A percentile compares a stretch with the other conserved stretches of the same genome.
phyloP scores from a whole-genome alignment of 345 rosid species.

The Viola odorata region DNA sequence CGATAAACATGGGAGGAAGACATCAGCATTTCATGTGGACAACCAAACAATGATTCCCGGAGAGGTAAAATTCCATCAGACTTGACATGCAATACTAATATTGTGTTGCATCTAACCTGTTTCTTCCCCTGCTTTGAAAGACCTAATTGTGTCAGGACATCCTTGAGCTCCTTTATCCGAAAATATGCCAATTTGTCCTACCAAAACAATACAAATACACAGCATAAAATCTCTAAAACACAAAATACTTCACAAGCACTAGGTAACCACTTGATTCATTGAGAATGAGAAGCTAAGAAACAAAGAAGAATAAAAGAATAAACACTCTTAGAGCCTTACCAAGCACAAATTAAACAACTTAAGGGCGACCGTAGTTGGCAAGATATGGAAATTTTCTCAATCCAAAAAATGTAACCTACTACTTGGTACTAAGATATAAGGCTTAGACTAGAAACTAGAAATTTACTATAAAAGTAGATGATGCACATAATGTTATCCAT shows the following conservation, averaged over 20 bases:
- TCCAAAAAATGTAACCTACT: too few species aligned
- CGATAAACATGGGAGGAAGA: too few species aligned
- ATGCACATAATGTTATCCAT: too few species aligned
- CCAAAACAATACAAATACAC: constrained; percentile 7
- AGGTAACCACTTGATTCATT: background rate
- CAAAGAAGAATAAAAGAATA: background rate
- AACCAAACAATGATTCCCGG: too few species aligned
- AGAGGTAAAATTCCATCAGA: background rate
- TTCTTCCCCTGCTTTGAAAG: constrained; percentile 98
- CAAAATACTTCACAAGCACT: background rate
- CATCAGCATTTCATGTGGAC: too few species aligned
- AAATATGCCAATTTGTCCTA: constrained; percentile 80
- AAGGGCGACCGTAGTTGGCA: background rate
- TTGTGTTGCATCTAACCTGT: constrained; percentile 43
- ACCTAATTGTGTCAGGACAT: constrained; percentile 78
- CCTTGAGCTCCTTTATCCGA: constrained; percentile 95
- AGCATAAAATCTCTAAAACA: constrained; percentile 3
- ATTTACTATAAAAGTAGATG: too few species aligned
- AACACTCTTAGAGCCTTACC: background rate
- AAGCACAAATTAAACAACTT: background rate
- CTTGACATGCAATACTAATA: background rate
- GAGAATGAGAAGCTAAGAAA: background rate
- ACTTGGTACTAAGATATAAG: too few species aligned
- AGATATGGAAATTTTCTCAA: background rate
- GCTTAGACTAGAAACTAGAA: too few species aligned